A percentile compares a stretch with the other conserved stretches of the same genome.
Conservation (phyloP, 2,329 filamentous ascomycete species). For the Ceratocystis diversiconidia region DNA sequence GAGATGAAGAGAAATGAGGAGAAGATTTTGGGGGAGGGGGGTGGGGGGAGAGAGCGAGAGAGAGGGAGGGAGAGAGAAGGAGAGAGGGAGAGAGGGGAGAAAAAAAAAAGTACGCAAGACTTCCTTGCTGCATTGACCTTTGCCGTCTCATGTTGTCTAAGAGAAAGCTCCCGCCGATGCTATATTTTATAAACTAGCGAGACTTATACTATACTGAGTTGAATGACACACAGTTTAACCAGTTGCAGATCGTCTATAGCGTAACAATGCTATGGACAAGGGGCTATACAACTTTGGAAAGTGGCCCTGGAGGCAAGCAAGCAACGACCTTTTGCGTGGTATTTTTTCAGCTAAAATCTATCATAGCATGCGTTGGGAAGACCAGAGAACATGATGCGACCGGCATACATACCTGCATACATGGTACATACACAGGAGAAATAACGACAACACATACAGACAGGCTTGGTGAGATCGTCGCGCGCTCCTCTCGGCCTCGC, state of each 20-base stretch:
- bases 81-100: background rate
- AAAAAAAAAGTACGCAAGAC: background rate
- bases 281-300: background rate
- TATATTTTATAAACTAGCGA: background rate
- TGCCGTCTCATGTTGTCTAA: background rate
- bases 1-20: background rate
- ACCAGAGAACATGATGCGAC: background rate
- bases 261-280: background rate
- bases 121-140: background rate
- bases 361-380: background rate
- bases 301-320: background rate
- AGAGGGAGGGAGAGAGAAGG: background rate
- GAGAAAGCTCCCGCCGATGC: background rate
- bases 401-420: no score
- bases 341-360: background rate
- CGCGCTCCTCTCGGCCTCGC: background rate
- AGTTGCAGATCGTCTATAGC: conserved; percentile 1
- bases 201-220: background rate
- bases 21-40: background rate
- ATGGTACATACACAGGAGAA: background rate
- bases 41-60: background rate
- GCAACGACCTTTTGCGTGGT: background rate
- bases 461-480: background rate
- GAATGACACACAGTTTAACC: background rate
- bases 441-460: background rate